A percentile compares a stretch with the other conserved stretches of the same genome.
Conservation (phyloP, 371 early-diverging fungal species). For the Phascolomyces articulosus region DNA sequence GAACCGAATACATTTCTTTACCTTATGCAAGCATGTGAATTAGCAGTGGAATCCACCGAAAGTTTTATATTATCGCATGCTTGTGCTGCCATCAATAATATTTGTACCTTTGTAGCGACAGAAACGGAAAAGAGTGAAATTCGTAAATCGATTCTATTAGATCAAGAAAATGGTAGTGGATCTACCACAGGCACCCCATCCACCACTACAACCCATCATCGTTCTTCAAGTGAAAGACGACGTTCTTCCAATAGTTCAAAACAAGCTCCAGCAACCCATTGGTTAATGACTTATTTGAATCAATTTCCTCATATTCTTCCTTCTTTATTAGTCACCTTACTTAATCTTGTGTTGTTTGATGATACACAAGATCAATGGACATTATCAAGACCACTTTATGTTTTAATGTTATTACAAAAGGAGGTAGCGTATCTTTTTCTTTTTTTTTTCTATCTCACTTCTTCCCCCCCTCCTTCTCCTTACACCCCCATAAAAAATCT, state of each 20-base stretch:
- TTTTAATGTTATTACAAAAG: constrained; percentile 74
- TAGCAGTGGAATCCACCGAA: constrained; percentile 59
- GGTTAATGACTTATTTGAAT: constrained; percentile 56
- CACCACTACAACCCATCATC: too few species aligned
- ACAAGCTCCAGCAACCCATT: constrained; percentile 35
- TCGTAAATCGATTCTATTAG: constrained; percentile 5
- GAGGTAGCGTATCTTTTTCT: constrained; percentile 45
- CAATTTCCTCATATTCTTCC: constrained; percentile 64
- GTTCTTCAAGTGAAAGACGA: constrained; percentile 8
- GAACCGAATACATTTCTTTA: constrained; percentile 56
- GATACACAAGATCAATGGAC: constrained; percentile 84
- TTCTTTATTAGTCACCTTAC: constrained; percentile 63
- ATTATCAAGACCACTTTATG: constrained; percentile 80
- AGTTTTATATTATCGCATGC: constrained; percentile 65
- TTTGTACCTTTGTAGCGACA: constrained; percentile 74
- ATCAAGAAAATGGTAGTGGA: not conserved
- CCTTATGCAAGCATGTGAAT: constrained; percentile 65
- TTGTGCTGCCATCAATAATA: constrained; percentile 74
- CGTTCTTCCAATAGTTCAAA: constrained; percentile 16
- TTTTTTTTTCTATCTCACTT: too few species aligned
- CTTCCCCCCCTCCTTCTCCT: too few species aligned
- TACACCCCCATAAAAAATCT: too few species aligned
- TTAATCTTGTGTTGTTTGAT: constrained; percentile 80
- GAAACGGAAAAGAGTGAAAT: constrained; percentile 49
- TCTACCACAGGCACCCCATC: too few species aligned